Evolutionary conservation across 1,284 basidiomycete genomes (phyloP).

Genomic region (Coniferiporia weirii): DNA sequence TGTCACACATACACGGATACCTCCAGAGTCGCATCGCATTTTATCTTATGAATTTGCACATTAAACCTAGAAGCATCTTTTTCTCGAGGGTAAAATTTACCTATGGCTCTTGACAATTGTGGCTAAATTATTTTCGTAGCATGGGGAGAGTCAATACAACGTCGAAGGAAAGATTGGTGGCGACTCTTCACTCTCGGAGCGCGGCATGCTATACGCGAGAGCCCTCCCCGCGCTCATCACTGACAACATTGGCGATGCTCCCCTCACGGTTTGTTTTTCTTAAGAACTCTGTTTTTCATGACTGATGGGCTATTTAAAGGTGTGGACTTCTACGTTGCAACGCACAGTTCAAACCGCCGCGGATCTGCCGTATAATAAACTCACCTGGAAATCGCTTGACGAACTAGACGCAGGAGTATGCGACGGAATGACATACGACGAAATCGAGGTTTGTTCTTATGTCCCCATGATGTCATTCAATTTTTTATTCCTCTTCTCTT

Average conservation of each 20-base stretch:
- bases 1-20: constrained; percentile 87
- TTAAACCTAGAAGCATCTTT: constrained; percentile 96
- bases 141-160: constrained; percentile 98
- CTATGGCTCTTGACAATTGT: background rate
- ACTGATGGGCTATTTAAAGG: constrained; percentile 33
- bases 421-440: constrained; percentile 99
- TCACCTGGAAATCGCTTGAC: constrained; percentile 98
- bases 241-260: constrained; percentile 87
- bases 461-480: background rate
- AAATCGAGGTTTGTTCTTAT: constrained; percentile 72
- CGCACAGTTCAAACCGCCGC: constrained; percentile 91
- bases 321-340: constrained; percentile 96
- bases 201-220: constrained; percentile 81
- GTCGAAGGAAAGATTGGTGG: constrained; percentile 97
- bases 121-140: constrained; percentile 44
- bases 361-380: constrained; percentile 79
- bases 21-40: constrained; percentile 96
- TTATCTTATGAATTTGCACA: constrained; percentile 97
- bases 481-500: background rate
- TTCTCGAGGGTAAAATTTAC: constrained; percentile 74
- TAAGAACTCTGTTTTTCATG: background rate
- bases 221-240: constrained; percentile 86
- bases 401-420: constrained; percentile 99
- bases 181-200: constrained; percentile 81
- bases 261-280: constrained; percentile 60